Evolutionary conservation across 495 filamentous ascomycete genomes (phyloP).

Genomic region (Podospora pseudocomata): DNA sequence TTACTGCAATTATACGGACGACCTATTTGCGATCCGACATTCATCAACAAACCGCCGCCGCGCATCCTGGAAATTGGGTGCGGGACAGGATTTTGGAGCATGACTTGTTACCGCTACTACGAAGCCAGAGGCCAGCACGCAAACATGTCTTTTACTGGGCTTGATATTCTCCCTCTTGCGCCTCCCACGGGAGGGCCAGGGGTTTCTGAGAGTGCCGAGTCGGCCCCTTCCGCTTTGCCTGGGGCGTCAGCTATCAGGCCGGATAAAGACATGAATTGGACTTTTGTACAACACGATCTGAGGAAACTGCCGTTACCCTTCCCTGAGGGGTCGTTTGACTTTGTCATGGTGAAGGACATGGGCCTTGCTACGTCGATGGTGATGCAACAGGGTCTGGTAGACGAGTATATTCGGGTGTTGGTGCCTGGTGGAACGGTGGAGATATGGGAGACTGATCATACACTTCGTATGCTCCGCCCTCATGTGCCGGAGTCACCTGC

Average conservation of each 20-base stretch:
- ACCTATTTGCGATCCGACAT: constrained; percentile 68
- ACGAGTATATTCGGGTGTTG: constrained; percentile 74
- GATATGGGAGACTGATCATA: constrained; percentile 80
- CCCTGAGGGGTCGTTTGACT: constrained; percentile 77
- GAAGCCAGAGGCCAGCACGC: constrained; percentile 52
- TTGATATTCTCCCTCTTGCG: constrained; percentile 77
- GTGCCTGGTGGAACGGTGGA: constrained; percentile 77
- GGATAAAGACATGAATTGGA: constrained; percentile 75
- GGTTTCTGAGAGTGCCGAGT: constrained; percentile 2
- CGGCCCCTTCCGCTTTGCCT: constrained; percentile 14
- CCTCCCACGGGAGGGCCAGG: constrained; percentile 45
- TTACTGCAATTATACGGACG: constrained; percentile 75
- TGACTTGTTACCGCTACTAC: constrained; percentile 76
- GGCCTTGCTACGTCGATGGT: constrained; percentile 62
- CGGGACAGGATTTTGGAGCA: constrained; percentile 86
- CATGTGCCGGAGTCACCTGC: constrained; percentile 59
- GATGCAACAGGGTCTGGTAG: constrained; percentile 61
- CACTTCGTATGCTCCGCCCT: constrained; percentile 69
- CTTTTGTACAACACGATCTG: constrained; percentile 82
- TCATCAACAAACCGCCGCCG: constrained; percentile 61
- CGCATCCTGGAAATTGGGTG: constrained; percentile 85
- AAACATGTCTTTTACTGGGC: constrained; percentile 68
- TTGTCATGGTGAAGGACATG: constrained; percentile 87
- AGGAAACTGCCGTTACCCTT: constrained; percentile 75
- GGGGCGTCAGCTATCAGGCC: constrained; percentile 25